phyloP scores from a whole-genome alignment of 441 rosid genomes.

The Hypseocharis bilobata region DNA sequence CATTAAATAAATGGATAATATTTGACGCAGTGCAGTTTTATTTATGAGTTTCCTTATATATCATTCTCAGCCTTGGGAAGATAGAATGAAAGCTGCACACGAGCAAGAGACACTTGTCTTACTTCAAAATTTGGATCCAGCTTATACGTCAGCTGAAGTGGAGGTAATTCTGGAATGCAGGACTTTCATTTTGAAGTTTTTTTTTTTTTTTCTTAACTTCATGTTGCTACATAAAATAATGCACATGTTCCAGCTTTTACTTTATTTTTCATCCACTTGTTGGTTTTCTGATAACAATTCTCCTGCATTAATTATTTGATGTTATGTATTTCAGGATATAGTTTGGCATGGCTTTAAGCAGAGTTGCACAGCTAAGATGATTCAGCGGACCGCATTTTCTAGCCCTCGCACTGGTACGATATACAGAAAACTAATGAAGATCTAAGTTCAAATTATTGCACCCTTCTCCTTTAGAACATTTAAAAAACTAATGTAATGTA shows the following conservation, averaged over 20 bases:
- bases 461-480: no score
- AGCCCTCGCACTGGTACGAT: constrained; percentile 50
- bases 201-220: background rate
- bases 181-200: background rate
- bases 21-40: constrained; percentile 10
- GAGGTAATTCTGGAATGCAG: constrained; percentile 38
- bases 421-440: background rate
- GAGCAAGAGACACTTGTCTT: constrained; percentile 46
- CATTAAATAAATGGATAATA: background rate
- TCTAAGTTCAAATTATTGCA: no score
- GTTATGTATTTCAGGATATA: constrained; percentile 42
- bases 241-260: background rate
- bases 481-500: no score
- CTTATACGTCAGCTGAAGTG: constrained; percentile 52
- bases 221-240: no score
- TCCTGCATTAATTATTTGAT: no score
- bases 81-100: constrained; percentile 42
- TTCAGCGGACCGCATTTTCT: constrained; percentile 38
- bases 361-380: constrained; percentile 59
- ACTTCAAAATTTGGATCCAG: constrained; percentile 67
- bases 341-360: constrained; percentile 51
- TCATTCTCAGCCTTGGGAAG: constrained; percentile 62
- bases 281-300: no score
- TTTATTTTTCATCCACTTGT: background rate
- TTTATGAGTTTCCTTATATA: constrained; percentile 15